phyloP scores from a whole-genome alignment of 2,329 filamentous ascomycete genomes.

The Xylaria sp. region DNA sequence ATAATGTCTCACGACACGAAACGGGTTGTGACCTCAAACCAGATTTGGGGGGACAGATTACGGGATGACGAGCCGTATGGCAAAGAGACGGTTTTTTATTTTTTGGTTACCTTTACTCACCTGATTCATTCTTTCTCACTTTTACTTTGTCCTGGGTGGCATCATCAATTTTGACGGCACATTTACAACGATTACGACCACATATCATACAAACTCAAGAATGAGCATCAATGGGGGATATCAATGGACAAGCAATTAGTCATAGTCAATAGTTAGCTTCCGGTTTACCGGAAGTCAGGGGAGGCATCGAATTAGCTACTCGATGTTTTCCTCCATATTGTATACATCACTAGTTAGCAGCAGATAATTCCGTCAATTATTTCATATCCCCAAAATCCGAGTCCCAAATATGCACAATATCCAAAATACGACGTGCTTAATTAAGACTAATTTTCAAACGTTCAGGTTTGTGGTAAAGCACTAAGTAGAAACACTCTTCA shows the following conservation, averaged over 20 bases:
- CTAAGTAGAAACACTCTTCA: slow-evolving; percentile 12
- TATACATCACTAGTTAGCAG: slow-evolving; percentile 36
- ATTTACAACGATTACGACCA: slow-evolving; percentile 13
- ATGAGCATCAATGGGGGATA: slow-evolving; percentile 42
- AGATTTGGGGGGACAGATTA: slow-evolving; percentile 33
- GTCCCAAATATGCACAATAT: slow-evolving; percentile 24
- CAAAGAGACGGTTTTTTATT: slow-evolving; percentile 31
- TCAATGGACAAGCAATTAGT: slow-evolving; percentile 41
- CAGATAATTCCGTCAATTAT: slow-evolving; percentile 31
- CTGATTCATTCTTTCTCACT: slow-evolving; percentile 28
- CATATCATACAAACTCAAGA: slow-evolving; percentile 41
- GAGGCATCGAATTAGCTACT: slow-evolving; percentile 32
- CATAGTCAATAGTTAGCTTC: slow-evolving; percentile 26
- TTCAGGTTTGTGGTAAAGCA: slow-evolving; percentile 2
- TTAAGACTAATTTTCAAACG: background rate
- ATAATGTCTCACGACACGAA: slow-evolving; percentile 50
- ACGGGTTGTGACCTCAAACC: slow-evolving; percentile 34
- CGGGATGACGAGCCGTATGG: slow-evolving; percentile 20
- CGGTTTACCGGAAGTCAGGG: slow-evolving; percentile 42
- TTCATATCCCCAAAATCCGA: slow-evolving; percentile 20
- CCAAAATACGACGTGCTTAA: slow-evolving; percentile 8
- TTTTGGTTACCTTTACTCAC: slow-evolving; percentile 24
- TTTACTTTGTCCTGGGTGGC: slow-evolving; percentile 31
- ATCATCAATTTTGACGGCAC: slow-evolving; percentile 22
- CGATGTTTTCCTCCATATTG: slow-evolving; percentile 32